Base-by-base conservation (phyloP, 345 rosid species). In the Populus tremula region DNA sequence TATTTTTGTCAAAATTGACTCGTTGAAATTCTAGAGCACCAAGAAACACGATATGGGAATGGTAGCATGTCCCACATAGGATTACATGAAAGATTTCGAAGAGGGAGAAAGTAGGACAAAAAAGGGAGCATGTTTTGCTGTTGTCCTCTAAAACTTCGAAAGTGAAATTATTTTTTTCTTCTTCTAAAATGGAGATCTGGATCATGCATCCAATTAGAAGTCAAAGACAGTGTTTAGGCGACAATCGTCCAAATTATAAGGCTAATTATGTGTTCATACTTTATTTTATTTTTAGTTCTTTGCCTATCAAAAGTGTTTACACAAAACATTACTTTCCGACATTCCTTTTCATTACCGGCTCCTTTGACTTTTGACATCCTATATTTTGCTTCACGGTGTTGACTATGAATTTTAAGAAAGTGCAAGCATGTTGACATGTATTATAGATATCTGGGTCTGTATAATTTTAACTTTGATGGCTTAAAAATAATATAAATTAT, bases 191-290 rank as follows among this genome's bases (percentile, higher is more conserved):
- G 65, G 47, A 31, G 54, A 36, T 49, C 33, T 13, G 2, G 39
- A 25, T 49, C 81, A 73, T 62, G 76, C 76, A 71, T 62, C 86
- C 83, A 80, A 84, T 80, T 16, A 73, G 41, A 81, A 84, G 87
- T 83, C 86, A 83, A 81, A 76, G 76, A 61, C 71, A 76, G 74
- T 80, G 80, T 74, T 59, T 59, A 59, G 64, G 8, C 64, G 64
- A 59, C 64, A 59, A 5, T 59, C 27, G n/a, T 69, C 67, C 81
- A 36, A 76, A 73, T 80, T 78, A 64, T 65, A 76, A 53, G 78
- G 71, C 67, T 80, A 73, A 80, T 79, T 71, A 73, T 76, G 76
- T 59, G 71, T 76, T 78, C 81, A 45, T 71, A 81, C 77, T 23
- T 66, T 74, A 11, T 25, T 35, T 23, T 67, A 78, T 82, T 73